Evolutionary conservation across 2,329 filamentous ascomycete species (phyloP).

Genomic region (Pseudofabraea citricarpa): DNA sequence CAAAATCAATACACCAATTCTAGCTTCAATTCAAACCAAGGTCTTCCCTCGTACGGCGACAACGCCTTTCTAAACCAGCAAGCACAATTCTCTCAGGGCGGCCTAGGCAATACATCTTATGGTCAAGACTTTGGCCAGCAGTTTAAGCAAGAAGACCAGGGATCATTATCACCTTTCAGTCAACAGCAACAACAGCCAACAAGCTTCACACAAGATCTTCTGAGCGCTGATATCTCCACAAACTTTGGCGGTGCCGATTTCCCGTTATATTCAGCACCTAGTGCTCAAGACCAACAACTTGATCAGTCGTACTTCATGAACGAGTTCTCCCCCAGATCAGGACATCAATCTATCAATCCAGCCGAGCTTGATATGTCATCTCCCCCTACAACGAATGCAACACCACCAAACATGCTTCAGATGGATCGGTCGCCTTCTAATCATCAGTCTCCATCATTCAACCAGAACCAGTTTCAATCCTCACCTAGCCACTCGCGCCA

Average conservation of each 20-base stretch:
- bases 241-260: constrained; percentile 55
- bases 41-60: constrained; percentile 21
- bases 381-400: constrained; percentile 21
- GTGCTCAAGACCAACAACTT: constrained; percentile 52
- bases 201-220: constrained; percentile 40
- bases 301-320: constrained; percentile 58
- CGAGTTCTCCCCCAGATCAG: constrained; percentile 35
- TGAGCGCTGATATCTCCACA: constrained; percentile 44
- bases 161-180: constrained; percentile 26
- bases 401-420: constrained; percentile 24
- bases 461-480: constrained; percentile 24
- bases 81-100: constrained; percentile 22
- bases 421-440: constrained; percentile 20
- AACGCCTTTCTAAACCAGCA: constrained; percentile 42
- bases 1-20: constrained; percentile 41
- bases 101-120: constrained; percentile 19
- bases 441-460: constrained; percentile 27
- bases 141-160: constrained; percentile 25
- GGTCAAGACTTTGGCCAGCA: constrained; percentile 25
- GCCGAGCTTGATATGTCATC: constrained; percentile 45
- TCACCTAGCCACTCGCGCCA: constrained; percentile 27
- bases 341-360: constrained; percentile 38
- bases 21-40: constrained; percentile 29
- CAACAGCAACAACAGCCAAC: constrained; percentile 40
- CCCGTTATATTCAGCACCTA: constrained; percentile 55